These are phyloP conservation scores for Delonix regia DNA, from an alignment of 306 rosid genomes.

Conservation along the genomic window DNA sequence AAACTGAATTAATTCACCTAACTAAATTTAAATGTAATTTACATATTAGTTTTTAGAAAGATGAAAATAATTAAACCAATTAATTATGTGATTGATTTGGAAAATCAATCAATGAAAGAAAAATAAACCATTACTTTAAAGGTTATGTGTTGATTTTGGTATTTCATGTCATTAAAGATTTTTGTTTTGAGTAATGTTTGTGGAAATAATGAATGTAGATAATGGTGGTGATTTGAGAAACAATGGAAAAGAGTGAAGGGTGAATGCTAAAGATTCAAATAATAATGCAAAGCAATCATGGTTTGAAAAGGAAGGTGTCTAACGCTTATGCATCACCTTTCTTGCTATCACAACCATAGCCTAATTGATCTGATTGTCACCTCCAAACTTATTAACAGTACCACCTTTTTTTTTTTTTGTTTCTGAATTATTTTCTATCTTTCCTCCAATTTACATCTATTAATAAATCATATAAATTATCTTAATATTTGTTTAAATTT, in stretches of 20 bases:
- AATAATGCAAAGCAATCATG: not conserved
- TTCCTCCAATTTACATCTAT: not conserved
- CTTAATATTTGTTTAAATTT: not conserved
- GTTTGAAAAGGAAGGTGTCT: not conserved
- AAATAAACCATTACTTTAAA: not conserved
- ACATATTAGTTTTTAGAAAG: not conserved
- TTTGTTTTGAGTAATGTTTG: not conserved
- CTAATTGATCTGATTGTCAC: not conserved
- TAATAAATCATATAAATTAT: not conserved
- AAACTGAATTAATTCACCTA: not conserved
- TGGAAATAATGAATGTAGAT: not conserved
- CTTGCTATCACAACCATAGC: not conserved
- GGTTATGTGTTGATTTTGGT: not conserved
- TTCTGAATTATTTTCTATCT: too few species aligned
- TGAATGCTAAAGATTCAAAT: too few species aligned
- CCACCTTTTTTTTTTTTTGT: too few species aligned
- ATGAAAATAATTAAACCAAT: not conserved
- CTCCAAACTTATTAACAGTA: not conserved
- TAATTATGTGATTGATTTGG: not conserved
- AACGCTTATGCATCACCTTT: not conserved
- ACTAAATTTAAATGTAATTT: not conserved
- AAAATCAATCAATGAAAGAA: not conserved
- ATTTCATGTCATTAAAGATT: not conserved
- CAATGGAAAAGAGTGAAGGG: not conserved
- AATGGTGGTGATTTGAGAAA: not conserved